Percentiles rank a stretch among this genome's conserved stretches.
phyloP scores from a whole-genome alignment of 257 asterid genomes.

The Eucommia ulmoides region DNA sequence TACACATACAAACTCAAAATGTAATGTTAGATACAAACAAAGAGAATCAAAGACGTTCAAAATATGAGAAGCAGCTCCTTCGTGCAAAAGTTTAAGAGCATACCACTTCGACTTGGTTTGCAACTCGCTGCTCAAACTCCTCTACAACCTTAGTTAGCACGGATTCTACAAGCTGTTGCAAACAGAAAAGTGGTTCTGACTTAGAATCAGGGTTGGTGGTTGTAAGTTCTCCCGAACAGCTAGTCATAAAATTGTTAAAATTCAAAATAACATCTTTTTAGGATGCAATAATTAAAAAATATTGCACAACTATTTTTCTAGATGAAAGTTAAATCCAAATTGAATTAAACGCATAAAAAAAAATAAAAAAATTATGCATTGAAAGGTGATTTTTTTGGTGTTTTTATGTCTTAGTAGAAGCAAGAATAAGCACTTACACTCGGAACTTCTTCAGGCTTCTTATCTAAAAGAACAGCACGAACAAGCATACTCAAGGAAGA shows the following conservation, averaged over 20 bases:
- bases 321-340: not conserved
- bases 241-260: too few species aligned
- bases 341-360: conserved; percentile 2
- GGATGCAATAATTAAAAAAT: too few species aligned
- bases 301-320: too few species aligned
- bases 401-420: conserved; percentile 10
- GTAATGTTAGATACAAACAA: conserved; percentile 1
- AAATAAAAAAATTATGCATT: too few species aligned
- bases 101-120: conserved; percentile 58
- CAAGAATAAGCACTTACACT: conserved; percentile 34
- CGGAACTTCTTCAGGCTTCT: conserved; percentile 93
- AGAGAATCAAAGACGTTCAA: conserved; percentile 1
- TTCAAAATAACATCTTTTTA: too few species aligned
- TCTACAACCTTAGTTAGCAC: conserved; percentile 71
- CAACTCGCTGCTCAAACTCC: conserved; percentile 75
- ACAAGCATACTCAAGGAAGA: conserved; percentile 75
- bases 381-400: too few species aligned
- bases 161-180: conserved; percentile 79
- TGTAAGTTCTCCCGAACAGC: too few species aligned
- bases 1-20: conserved; percentile 1
- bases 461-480: conserved; percentile 60
- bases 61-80: conserved; percentile 1
- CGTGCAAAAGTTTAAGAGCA: not conserved
- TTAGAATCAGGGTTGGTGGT: not conserved
- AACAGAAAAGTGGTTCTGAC: conserved; percentile 8